Percentiles rank a stretch among this genome's conserved stretches.
These are phyloP conservation scores for Rosa hybrid DNA, from an alignment of 331 rosid species.

Conservation along the genomic window DNA sequence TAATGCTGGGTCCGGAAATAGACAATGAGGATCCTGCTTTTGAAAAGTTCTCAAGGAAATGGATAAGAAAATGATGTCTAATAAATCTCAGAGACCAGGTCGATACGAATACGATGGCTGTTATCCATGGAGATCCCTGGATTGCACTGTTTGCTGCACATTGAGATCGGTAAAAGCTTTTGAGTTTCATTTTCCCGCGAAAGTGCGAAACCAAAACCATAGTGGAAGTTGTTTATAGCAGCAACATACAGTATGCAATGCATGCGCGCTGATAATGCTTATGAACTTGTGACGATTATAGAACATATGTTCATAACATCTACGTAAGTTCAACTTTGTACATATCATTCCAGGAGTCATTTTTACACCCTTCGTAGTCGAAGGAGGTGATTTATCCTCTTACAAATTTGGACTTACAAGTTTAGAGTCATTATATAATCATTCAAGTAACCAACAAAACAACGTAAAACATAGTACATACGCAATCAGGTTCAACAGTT, in stretches of 20 bases:
- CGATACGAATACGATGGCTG: not conserved
- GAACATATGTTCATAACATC: not conserved
- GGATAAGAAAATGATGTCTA: not conserved
- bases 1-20: not conserved
- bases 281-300: not conserved
- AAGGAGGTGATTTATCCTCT: not conserved
- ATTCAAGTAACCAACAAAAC: not conserved
- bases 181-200: not conserved
- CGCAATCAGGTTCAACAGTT: conserved; percentile 27
- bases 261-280: not conserved
- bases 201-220: not conserved
- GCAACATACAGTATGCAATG: not conserved
- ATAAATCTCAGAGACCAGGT: not conserved
- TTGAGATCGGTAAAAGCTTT: not conserved
- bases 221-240: not conserved
- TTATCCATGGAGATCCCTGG: not conserved
- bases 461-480: not conserved
- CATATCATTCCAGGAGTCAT: conserved; percentile 14
- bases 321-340: conserved; percentile 14
- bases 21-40: not conserved
- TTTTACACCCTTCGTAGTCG: not conserved
- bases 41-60: not conserved
- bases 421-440: not conserved
- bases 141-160: not conserved
- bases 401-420: not conserved